Percentiles rank a stretch among this genome's conserved stretches.
phyloP scores from a whole-genome alignment of 495 filamentous ascomycete genomes.

The Acidiella bohemica region DNA sequence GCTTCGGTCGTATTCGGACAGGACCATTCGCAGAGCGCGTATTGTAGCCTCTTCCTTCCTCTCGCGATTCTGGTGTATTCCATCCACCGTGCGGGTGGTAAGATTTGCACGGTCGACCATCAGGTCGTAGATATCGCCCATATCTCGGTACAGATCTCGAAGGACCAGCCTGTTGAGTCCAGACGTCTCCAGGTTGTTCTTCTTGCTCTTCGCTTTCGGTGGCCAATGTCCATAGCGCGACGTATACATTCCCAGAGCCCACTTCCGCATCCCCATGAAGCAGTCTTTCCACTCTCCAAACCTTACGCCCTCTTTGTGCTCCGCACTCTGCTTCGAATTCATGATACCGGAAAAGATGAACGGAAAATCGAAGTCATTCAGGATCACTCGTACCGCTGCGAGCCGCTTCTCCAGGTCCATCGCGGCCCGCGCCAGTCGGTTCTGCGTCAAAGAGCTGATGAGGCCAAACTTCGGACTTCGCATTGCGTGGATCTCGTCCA shows the following conservation, averaged over 20 bases:
- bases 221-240: constrained; percentile 83
- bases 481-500: constrained; percentile 55
- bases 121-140: constrained; percentile 77
- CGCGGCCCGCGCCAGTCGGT: constrained; percentile 65
- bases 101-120: constrained; percentile 60
- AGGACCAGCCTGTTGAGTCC: constrained; percentile 78
- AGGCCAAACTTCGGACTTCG: constrained; percentile 53
- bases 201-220: constrained; percentile 74
- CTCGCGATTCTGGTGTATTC: constrained; percentile 35
- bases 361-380: constrained; percentile 81
- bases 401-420: constrained; percentile 63
- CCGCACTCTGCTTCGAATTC: constrained; percentile 56
- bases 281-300: constrained; percentile 71
- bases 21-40: constrained; percentile 53
- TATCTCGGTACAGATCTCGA: constrained; percentile 69
- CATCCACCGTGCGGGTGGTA: constrained; percentile 44
- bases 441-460: constrained; percentile 56
- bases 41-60: constrained; percentile 34
- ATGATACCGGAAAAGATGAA: constrained; percentile 79
- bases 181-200: constrained; percentile 72
- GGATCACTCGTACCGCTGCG: constrained; percentile 48
- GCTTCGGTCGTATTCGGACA: constrained; percentile 76
- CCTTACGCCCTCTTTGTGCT: constrained; percentile 54
- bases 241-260: constrained; percentile 66
- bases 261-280: constrained; percentile 61